Evolutionary conservation across 345 rosid species (phyloP).

Genomic region (Salix caprea): DNA sequence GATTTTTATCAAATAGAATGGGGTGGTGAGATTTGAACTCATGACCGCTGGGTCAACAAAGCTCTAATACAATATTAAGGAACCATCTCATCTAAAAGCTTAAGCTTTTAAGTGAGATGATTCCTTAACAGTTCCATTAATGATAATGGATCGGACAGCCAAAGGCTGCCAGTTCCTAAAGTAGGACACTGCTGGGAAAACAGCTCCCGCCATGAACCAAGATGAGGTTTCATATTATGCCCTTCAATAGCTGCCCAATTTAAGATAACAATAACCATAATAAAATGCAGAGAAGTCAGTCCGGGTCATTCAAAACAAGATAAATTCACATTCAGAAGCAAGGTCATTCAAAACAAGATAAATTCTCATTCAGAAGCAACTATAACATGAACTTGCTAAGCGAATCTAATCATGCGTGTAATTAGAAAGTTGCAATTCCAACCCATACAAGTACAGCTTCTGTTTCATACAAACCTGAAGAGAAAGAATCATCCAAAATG

Average conservation of each 20-base stretch:
- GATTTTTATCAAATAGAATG: no score
- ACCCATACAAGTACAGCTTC: not conserved
- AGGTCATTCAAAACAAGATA: not conserved
- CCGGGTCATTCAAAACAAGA: not conserved
- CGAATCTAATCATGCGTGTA: not conserved
- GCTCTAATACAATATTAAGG: no score
- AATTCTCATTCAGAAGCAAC: not conserved
- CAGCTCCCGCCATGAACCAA: not conserved
- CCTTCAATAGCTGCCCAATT: not conserved
- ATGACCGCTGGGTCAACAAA: no score
- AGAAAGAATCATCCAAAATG: not conserved
- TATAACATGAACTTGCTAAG: not conserved
- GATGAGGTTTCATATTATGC: not conserved
- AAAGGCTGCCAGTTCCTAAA: not conserved
- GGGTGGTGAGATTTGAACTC: no score
- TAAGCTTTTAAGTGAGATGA: no score
- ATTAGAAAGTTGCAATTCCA: not conserved
- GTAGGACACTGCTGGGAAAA: not conserved
- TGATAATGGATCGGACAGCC: not conserved
- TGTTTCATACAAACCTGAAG: constrained; percentile 8
- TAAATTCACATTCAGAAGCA: not conserved
- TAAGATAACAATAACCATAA: not conserved
- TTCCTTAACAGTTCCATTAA: not conserved
- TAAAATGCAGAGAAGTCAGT: not conserved
- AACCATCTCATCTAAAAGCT: no score